phyloP scores from a whole-genome alignment of 2,329 filamentous ascomycete genomes.

The Xylaria sp. region DNA sequence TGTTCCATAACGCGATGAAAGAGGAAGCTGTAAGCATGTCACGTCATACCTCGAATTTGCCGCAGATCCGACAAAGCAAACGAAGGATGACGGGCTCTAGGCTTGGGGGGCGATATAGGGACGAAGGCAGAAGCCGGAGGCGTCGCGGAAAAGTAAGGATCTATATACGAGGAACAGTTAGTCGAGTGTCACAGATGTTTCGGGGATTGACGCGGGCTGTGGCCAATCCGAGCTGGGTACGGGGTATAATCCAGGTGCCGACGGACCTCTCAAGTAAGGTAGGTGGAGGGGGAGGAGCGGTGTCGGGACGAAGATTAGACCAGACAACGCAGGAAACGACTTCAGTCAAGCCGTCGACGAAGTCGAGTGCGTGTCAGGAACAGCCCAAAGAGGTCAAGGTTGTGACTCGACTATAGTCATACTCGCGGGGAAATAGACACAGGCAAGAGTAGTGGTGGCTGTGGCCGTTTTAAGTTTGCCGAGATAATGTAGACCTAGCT shows the following conservation, averaged over 20 bases:
- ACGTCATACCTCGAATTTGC: conserved; percentile 46
- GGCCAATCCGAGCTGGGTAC: neutral
- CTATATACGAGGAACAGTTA: conserved; percentile 11
- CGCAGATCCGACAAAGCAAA: conserved; percentile 33
- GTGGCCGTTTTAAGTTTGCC: neutral
- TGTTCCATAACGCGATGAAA: conserved; percentile 59
- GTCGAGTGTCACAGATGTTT: neutral
- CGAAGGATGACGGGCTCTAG: conserved; percentile 37
- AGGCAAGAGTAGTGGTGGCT: neutral
- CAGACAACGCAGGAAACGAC: neutral
- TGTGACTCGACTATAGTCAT: neutral
- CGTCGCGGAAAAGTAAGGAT: neutral
- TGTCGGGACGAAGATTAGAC: neutral
- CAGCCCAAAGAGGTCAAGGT: neutral
- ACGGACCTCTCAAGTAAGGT: neutral
- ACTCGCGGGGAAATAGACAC: neutral
- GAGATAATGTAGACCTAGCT: neutral
- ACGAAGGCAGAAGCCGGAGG: neutral
- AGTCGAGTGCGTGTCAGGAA: neutral
- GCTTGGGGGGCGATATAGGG: conserved; percentile 10
- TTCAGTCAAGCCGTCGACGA: neutral
- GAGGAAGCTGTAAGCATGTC: conserved; percentile 42
- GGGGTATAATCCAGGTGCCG: neutral
- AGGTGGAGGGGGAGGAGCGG: neutral
- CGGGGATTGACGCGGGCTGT: neutral